Evolutionary conservation across 2,329 filamentous ascomycete genomes (phyloP), one percentile per base, ranked within the genome.

Genomic region (Fusarium goolgardi): DNA sequence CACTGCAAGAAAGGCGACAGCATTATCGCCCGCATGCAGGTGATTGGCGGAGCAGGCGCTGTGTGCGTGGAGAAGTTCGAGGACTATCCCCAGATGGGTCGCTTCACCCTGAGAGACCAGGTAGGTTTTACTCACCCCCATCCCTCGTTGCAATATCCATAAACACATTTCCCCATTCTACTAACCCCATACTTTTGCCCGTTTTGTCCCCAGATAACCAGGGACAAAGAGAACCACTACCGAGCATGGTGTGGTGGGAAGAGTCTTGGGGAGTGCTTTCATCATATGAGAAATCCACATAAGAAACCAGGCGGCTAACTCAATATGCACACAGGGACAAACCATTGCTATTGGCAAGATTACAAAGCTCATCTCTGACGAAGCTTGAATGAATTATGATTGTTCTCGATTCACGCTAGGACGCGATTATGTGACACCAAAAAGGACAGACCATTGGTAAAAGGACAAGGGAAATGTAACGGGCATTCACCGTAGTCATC

Each of bases 281-380:
- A 44, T 63, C 40, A 47, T 45, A 16, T 18, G 43, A 50, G 31
- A 72, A 59, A 55, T 50, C 49, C 34, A 35, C 16, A 35, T 21
- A 46, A 47, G 35, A 72, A 62, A 56, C 53, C 46, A 63, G 45
- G 41, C 67, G 27, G 65, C 75, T 76, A 75, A 77, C 69, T 77
- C 52, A 73, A 39, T 34, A 23, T 56, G 25, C 68, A 52, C 77
- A 55, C 76, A 98, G 90, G 96, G 96, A 75, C 95, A 98, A 91
- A 99, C 96, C 0, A 97, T 99, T 83, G 96, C 96, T 58, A 99
- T 99, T 82, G 96, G 96, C 76, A 99, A 99, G 88, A 96, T 99
- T 79, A 97, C 93, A 63, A 97, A 94, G 86, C 87, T 99, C 68
- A 84, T 88, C 73, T 81, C 76, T 10, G 79, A 82, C 58, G 72